Conservation (phyloP, 2,329 filamentous ascomycete genomes). For the Colletotrichum gloeosporioides region DNA sequence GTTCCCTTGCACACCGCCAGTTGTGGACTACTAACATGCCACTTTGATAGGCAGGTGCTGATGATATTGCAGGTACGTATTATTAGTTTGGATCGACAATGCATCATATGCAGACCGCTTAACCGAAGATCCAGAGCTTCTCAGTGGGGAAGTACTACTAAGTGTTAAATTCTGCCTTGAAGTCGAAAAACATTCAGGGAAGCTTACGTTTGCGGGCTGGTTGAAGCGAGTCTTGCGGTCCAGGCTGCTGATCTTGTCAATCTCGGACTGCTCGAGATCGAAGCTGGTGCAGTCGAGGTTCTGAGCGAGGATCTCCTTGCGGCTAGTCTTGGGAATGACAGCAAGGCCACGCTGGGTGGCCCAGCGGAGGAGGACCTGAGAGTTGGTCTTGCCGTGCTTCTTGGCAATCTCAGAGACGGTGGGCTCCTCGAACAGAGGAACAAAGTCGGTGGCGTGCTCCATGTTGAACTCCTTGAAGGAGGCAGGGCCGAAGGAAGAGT, state of each 20-base stretch:
- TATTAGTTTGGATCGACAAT: neutral
- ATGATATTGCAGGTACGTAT: neutral
- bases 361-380: slow-evolving; percentile 87
- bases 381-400: slow-evolving; percentile 75
- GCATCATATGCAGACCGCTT: slow-evolving; percentile 30
- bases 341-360: slow-evolving; percentile 82
- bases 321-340: slow-evolving; percentile 81
- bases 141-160: slow-evolving; percentile 61
- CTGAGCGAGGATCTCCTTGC: slow-evolving; percentile 56
- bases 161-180: neutral
- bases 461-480: slow-evolving; percentile 80
- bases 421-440: slow-evolving; percentile 74
- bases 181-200: no score
- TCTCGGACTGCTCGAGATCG: slow-evolving; percentile 68
- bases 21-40: neutral
- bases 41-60: neutral
- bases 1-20: slow-evolving; percentile 10
- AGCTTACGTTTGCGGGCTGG: slow-evolving; percentile 72
- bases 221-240: slow-evolving; percentile 77
- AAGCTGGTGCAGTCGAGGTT: slow-evolving; percentile 73
- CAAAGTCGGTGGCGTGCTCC: slow-evolving; percentile 68
- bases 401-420: slow-evolving; percentile 68
- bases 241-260: slow-evolving; percentile 69
- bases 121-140: slow-evolving; percentile 63
- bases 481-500: slow-evolving; percentile 83